phyloP scores from a whole-genome alignment of 1,139 yeast species.

The Wickerhamomyces sp. region DNA sequence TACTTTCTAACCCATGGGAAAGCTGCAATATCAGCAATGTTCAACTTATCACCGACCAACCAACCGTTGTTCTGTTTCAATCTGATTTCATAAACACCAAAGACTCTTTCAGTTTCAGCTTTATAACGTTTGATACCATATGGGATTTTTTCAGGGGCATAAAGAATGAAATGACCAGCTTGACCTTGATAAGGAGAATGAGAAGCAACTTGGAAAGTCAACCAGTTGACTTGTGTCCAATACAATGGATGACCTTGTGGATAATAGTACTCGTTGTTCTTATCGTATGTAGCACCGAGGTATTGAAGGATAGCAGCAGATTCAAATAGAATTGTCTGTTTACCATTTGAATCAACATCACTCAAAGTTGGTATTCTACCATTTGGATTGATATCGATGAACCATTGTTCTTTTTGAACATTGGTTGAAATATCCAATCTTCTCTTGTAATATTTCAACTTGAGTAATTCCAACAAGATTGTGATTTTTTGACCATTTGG shows the following conservation, averaged over 20 bases:
- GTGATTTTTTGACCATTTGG: conserved; percentile 56
- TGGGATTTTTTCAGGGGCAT: conserved; percentile 40
- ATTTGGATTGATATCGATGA: conserved; percentile 49
- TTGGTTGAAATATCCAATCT: conserved; percentile 35
- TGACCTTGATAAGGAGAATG: conserved; percentile 62
- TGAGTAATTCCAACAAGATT: conserved; percentile 42
- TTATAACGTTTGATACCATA: conserved; percentile 45
- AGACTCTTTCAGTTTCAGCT: conserved; percentile 45
- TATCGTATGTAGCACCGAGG: conserved; percentile 53
- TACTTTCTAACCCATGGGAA: conserved; percentile 31
- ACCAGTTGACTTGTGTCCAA: conserved; percentile 46
- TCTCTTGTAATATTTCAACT: conserved; percentile 41
- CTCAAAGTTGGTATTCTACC: conserved; percentile 58
- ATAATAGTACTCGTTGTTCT: conserved; percentile 43
- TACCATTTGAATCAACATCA: conserved; percentile 40
- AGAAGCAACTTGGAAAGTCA: conserved; percentile 53
- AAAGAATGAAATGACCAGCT: conserved; percentile 39
- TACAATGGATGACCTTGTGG: conserved; percentile 40
- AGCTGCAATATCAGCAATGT: conserved; percentile 45
- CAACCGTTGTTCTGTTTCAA: conserved; percentile 39
- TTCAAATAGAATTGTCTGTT: conserved; percentile 39
- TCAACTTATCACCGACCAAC: conserved; percentile 48
- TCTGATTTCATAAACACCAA: conserved; percentile 44
- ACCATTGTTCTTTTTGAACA: conserved; percentile 51
- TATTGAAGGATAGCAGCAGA: conserved; percentile 56